Percentiles rank a stretch among this genome's conserved stretches.
Conservation (phyloP, 2,329 filamentous ascomycete species). For the Claviceps fusiformis region DNA sequence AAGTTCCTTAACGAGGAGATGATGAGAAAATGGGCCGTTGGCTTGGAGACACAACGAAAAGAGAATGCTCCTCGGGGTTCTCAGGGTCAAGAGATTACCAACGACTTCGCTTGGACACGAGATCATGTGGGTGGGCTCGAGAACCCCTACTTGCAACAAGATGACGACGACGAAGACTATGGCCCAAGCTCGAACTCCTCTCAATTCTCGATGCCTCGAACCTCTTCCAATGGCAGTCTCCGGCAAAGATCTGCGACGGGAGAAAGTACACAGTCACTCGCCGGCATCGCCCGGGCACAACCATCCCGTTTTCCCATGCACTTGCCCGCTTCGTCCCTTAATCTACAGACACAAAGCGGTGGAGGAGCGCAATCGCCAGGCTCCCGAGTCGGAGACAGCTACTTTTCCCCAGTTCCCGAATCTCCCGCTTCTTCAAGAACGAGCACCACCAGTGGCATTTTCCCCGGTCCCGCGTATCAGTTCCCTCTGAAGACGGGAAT, state of each 20-base stretch:
- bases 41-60: conserved; percentile 66
- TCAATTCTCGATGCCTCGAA: conserved; percentile 23
- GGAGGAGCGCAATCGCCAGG: conserved; percentile 43
- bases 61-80: conserved; percentile 37
- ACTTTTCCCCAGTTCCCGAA: conserved; percentile 81
- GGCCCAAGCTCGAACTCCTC: conserved; percentile 22
- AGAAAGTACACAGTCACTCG: conserved; percentile 50
- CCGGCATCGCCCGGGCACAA: conserved; percentile 42
- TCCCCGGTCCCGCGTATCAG: conserved; percentile 39
- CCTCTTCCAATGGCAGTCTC: conserved; percentile 58
- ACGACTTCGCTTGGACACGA: conserved; percentile 71
- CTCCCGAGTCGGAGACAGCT: conserved; percentile 59
- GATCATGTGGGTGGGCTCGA: conserved; percentile 52
- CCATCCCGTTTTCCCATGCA: conserved; percentile 61
- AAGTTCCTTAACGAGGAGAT: conserved; percentile 82
- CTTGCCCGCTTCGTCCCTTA: conserved; percentile 44
- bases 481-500: conserved; percentile 63
- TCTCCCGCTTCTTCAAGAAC: conserved; percentile 65
- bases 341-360: conserved; percentile 47
- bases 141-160: conserved; percentile 64
- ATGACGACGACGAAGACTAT: conserved; percentile 48
- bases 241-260: conserved; percentile 64
- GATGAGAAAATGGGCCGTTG: conserved; percentile 82
- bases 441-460: conserved; percentile 63
- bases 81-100: conserved; percentile 36